Conservation (phyloP, 169 alveolate genomes). For the Cyclospora cayetanensis region DNA sequence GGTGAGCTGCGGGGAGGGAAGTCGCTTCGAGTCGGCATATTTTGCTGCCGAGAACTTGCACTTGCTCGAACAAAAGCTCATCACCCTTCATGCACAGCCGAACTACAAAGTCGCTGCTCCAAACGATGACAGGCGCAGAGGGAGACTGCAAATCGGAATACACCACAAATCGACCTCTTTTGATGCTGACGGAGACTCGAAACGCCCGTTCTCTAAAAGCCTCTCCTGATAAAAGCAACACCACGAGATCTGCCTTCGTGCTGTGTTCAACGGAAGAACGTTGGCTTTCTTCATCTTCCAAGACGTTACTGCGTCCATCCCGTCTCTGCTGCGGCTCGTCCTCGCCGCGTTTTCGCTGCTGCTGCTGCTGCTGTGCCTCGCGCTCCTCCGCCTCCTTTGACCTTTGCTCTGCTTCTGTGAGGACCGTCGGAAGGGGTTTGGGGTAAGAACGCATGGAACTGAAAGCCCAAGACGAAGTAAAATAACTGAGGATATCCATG, state of each 20-base stretch:
- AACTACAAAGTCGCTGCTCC: slow-evolving; percentile 77
- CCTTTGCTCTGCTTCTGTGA: neutral
- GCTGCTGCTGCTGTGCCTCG: neutral
- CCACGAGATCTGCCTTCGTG: neutral
- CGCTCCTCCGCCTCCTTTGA: neutral
- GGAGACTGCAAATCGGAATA: slow-evolving; percentile 76
- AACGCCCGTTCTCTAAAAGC: slow-evolving; percentile 54
- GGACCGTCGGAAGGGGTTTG: slow-evolving; percentile 63
- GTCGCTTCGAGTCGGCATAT: slow-evolving; percentile 30
- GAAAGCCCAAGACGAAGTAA: slow-evolving; percentile 65
- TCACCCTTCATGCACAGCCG: slow-evolving; percentile 16
- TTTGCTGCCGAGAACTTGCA: slow-evolving; percentile 45
- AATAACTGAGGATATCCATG: slow-evolving; percentile 74
- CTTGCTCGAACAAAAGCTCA: neutral
- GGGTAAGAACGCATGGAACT: slow-evolving; percentile 71
- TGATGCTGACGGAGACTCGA: slow-evolving; percentile 48
- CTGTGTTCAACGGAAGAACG: neutral
- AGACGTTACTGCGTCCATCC: neutral
- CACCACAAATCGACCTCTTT: slow-evolving; percentile 74
- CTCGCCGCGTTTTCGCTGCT: neutral
- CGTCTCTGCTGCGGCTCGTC: neutral
- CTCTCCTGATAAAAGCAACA: slow-evolving; percentile 14
- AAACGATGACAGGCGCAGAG: slow-evolving; percentile 76
- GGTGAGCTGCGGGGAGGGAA: neutral
- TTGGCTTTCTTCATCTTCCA: neutral